Percentiles rank a stretch among this genome's conserved stretches.
phyloP scores from a whole-genome alignment of 768 basidiomycete species.

The Bullera alba region DNA sequence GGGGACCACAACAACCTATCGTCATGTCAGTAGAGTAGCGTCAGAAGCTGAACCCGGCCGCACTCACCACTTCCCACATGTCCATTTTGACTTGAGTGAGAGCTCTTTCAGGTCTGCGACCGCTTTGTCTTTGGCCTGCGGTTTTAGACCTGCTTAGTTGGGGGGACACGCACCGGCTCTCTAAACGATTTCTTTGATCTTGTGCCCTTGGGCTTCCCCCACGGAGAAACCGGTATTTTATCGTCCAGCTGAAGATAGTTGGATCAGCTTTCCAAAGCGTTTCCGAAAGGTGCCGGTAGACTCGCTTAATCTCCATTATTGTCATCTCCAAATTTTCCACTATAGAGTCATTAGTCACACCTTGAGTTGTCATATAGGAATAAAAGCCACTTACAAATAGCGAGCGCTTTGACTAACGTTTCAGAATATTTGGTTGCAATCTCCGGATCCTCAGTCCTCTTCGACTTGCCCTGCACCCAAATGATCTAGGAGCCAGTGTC shows the following conservation, averaged over 20 bases:
- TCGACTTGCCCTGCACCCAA: slow-evolving; percentile 10
- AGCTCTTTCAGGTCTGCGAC: slow-evolving; percentile 6
- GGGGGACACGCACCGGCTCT: no score
- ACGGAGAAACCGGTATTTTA: no score
- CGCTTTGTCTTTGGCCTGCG: slow-evolving; percentile 15
- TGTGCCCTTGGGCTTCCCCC: no score
- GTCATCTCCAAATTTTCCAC: neutral
- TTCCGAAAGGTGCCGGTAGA: no score
- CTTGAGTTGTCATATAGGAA: neutral
- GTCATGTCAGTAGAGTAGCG: neutral
- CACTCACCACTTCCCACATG: slow-evolving; percentile 27
- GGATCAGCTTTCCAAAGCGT: no score
- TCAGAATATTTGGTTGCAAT: neutral
- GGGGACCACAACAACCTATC: slow-evolving; percentile 18
- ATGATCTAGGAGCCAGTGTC: slow-evolving; percentile 7
- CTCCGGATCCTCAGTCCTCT: slow-evolving; percentile 14
- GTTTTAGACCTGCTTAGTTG: no score
- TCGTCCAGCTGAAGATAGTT: no score
- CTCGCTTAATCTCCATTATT: neutral
- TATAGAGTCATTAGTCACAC: neutral
- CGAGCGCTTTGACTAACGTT: neutral
- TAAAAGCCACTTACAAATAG: neutral
- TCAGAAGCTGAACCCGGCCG: no score
- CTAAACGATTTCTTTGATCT: no score
- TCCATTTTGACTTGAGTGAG: slow-evolving; percentile 8